Base-by-base conservation (phyloP, 805 yeast species). In the Candida coleopterorum region DNA sequence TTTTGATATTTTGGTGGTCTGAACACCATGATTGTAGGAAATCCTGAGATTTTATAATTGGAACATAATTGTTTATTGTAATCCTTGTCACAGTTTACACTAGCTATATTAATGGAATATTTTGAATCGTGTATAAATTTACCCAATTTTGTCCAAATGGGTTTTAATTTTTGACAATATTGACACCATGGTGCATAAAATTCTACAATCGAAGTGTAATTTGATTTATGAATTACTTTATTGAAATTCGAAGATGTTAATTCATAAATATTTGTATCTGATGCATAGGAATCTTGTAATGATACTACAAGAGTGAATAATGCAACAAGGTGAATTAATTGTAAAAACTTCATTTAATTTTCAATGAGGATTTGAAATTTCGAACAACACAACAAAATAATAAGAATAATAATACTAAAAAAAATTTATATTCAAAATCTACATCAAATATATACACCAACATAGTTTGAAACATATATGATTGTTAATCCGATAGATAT, bases 181-280 rank as follows among this genome's bases (percentile, higher is more conserved):
- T 97, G 96, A 66, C 98, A 90, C 97, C 97, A 89, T 25, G 97
- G 96, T 4, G 97, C 97, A 58, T 83, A 89, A 59, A 89, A 89
- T 63, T 88, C 88, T 16, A 87, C 88, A 14, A 88, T 62, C 2
- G 95, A 61, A 2, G 95, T 83, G 49, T 86, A 83, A 53, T 87
- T 87, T 2, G 94, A 70, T 16, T 68, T 58, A 29, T 77, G 68
- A 3, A 89, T 77, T 33, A 80, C 82, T 38, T 74, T 72, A 42
- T 81, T 77, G 52, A 88, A 88, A 36, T 67, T 79, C 11, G 65
- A 47, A 2, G 79, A 61, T 16, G 72, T 68, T 27, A 83, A 60
- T 47, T 81, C 88, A 35, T 72, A 60, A 4, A 84, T 73, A 30
- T 76, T 62, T 10, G 53, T 44, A 29, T 68, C 63, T 4, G 50